Percentiles rank a stretch among this genome's conserved stretches.
Conservation (phyloP, 2,329 filamentous ascomycete species). For the Sporothrix dimorphospora region DNA sequence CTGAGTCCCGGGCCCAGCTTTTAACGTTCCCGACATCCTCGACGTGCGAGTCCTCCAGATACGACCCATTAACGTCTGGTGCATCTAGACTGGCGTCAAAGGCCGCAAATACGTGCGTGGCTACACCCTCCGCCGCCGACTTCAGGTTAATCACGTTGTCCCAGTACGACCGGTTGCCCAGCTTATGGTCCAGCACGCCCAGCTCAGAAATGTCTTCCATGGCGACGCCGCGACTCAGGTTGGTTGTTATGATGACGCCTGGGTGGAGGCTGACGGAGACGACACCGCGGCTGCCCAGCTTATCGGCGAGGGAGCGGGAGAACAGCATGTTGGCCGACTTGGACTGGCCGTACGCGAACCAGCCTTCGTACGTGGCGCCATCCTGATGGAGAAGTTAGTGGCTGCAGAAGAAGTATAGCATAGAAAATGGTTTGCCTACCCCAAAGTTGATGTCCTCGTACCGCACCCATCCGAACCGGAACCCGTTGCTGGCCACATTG, state of each 20-base stretch:
- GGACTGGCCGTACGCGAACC: conserved; percentile 39
- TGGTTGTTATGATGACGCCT: conserved; percentile 29
- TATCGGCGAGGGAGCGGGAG: conserved; percentile 30
- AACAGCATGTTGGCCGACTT: conserved; percentile 41
- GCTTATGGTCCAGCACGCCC: background rate
- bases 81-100: conserved; percentile 32
- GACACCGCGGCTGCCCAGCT: conserved; percentile 7
- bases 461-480: conserved; percentile 14
- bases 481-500: conserved; percentile 28
- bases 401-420: no score
- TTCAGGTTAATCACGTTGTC: background rate
- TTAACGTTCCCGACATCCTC: conserved; percentile 33
- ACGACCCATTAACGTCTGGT: conserved; percentile 35
- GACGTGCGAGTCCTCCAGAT: conserved; percentile 34
- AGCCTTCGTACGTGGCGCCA: conserved; percentile 34
- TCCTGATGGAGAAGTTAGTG: conserved; percentile 37
- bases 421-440: conserved; percentile 41
- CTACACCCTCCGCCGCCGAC: conserved; percentile 25
- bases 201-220: conserved; percentile 22
- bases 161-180: conserved; percentile 23
- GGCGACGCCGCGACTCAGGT: conserved; percentile 17
- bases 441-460: conserved; percentile 28
- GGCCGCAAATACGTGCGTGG: conserved; percentile 35
- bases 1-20: conserved; percentile 34
- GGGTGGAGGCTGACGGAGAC: conserved; percentile 29